Evolutionary conservation across 2,329 filamentous ascomycete genomes (phyloP), one percentile per base, ranked within the genome.

Genomic region (Eutypella sp.): DNA sequence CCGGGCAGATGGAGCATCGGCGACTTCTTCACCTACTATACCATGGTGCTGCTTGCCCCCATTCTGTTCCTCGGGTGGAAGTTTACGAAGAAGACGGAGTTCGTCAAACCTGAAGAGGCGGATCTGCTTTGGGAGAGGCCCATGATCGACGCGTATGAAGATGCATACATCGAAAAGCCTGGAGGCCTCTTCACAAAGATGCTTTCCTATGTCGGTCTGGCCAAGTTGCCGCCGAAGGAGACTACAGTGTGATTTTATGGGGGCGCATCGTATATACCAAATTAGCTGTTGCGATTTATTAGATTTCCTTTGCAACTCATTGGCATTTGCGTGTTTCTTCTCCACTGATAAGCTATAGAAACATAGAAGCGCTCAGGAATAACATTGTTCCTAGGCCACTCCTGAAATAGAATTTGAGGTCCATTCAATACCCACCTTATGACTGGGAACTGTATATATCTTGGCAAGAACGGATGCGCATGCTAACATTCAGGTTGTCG

Each of bases 51-150:
- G 16, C 59, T 68, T 4, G 67, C 52, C 18, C 73, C 74, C 51
- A 69, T 75, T 58, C 58, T 67, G 20, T 74, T 75, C 66, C 81
- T 75, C 18, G 68, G 69, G 53, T 87, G 81, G 79, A 87, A 86
- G 65, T 4, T 85, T 0, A 15, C 81, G 59, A 80, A 82, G 67
- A 68, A 66, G 46, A 85, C 81, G 2, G 72, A 71, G 49, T 64
- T 75, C 41, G 65, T 80, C 24, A 65, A 63, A 4, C 67, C 80
- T 0, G 59, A 68, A 7, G 76, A 84, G 55, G 69, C 71, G 1
- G 79, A 83, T 54, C 65, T 83, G 16, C 66, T 77, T 27, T 76
- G 77, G 78, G 70, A 82, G 56, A 63, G 70, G 3, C 78, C 76
- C 16, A 54, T 67, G 13, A 74, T 82, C 37, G 79, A 82, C 42